These are phyloP conservation scores for Annulohypoxylon maeteangense DNA, from an alignment of 495 filamentous ascomycete species.

Conservation along the genomic window DNA sequence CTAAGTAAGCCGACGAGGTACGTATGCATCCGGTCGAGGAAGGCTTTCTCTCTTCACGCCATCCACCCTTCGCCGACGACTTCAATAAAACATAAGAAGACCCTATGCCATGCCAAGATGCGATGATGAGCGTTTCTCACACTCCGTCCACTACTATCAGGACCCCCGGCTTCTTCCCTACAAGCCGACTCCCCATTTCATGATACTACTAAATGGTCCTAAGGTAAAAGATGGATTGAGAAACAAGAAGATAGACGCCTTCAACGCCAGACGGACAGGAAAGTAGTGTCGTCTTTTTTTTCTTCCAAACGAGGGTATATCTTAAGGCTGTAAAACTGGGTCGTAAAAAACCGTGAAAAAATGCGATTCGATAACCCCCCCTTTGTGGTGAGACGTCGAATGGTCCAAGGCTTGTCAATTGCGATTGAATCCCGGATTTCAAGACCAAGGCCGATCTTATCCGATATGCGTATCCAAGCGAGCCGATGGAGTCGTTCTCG, in stretches of 20 bases:
- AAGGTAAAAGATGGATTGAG: slow-evolving; percentile 30
- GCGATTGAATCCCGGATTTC: slow-evolving; percentile 10
- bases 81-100: slow-evolving; percentile 13
- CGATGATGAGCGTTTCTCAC: slow-evolving; percentile 13
- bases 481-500: neutral
- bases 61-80: neutral
- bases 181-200: slow-evolving; percentile 10
- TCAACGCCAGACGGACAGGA: slow-evolving; percentile 42
- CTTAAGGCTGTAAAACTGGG: slow-evolving; percentile 30
- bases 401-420: slow-evolving; percentile 15
- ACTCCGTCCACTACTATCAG: slow-evolving; percentile 15
- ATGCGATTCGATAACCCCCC: slow-evolving; percentile 12
- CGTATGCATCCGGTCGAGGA: slow-evolving; percentile 15
- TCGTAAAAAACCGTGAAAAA: slow-evolving; percentile 34
- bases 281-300: slow-evolving; percentile 28
- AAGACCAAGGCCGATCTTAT: neutral
- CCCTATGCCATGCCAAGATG: slow-evolving; percentile 37
- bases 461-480: slow-evolving; percentile 30
- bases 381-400: slow-evolving; percentile 6
- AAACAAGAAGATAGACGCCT: slow-evolving; percentile 38
- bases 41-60: slow-evolving; percentile 11
- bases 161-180: slow-evolving; percentile 1
- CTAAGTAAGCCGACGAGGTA: slow-evolving; percentile 3
- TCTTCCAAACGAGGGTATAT: slow-evolving; percentile 44
- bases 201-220: slow-evolving; percentile 36